Evolutionary conservation across 1,284 basidiomycete genomes (phyloP).

Genomic region (Mycena sp.): DNA sequence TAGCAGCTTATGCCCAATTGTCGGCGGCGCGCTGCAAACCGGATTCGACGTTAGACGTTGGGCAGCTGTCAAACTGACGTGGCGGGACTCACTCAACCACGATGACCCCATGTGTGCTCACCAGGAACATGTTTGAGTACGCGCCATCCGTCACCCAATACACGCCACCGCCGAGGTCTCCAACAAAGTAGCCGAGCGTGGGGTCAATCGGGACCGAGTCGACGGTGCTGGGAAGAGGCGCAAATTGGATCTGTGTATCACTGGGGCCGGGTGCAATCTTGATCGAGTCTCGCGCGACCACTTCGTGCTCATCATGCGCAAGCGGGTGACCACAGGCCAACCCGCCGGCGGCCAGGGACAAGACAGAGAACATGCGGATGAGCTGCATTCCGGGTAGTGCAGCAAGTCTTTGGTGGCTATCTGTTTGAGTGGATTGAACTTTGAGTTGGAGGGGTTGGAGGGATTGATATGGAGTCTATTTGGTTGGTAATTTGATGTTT

Average conservation of each 20-base stretch:
- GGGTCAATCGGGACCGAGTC: constrained; percentile 4
- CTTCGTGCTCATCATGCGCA: constrained; percentile 7
- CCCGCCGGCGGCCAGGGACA: constrained; percentile 7
- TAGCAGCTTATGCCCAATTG: constrained; percentile 1
- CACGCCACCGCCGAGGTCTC: background rate
- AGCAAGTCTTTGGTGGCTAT: constrained; percentile 3
- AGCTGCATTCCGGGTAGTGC: constrained; percentile 12
- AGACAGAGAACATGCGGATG: constrained; percentile 1
- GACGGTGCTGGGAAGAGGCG: constrained; percentile 9
- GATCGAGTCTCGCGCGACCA: background rate
- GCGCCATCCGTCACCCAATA: constrained; percentile 3
- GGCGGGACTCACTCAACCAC: constrained; percentile 4
- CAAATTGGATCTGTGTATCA: constrained; percentile 15
- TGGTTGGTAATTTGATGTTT: constrained; percentile 1
- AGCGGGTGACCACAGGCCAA: constrained; percentile 9
- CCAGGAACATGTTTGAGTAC: constrained; percentile 10
- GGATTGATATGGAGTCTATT: constrained; percentile 10
- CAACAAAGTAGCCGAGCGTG: constrained; percentile 13
- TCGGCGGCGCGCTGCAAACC: constrained; percentile 1
- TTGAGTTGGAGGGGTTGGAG: background rate
- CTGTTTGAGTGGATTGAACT: background rate
- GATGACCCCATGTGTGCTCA: constrained; percentile 11
- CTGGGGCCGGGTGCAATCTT: constrained; percentile 15
- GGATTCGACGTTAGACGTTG: constrained; percentile 1
- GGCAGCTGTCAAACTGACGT: background rate